Percentiles rank a stretch among this genome's conserved stretches.
phyloP scores from a whole-genome alignment of 2,329 filamentous ascomycete species.

The Nigrograna mackinnonii region DNA sequence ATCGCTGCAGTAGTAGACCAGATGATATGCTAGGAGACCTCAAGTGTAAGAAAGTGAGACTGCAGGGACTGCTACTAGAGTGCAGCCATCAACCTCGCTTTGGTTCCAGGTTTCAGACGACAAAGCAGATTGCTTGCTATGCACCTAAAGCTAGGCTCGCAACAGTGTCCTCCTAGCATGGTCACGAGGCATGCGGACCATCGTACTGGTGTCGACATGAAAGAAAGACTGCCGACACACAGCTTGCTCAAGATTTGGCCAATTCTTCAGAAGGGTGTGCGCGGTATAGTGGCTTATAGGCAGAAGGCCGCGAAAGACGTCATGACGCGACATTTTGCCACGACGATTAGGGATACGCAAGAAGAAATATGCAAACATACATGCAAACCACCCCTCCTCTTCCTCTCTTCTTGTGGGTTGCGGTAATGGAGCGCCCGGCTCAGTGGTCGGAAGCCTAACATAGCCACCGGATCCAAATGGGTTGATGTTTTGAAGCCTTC shows the following conservation, averaged over 20 bases:
- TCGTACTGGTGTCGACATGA: constrained; percentile 13
- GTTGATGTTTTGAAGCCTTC: constrained; percentile 81
- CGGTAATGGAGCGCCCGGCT: constrained; percentile 83
- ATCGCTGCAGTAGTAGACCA: constrained; percentile 28
- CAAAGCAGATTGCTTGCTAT: constrained; percentile 9
- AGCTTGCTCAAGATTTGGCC: constrained; percentile 14
- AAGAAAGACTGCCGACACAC: constrained; percentile 17
- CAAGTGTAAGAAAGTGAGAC: constrained; percentile 1
- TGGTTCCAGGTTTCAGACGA: neutral
- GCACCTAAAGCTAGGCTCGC: constrained; percentile 29
- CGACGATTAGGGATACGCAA: constrained; percentile 7
- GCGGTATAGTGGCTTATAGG: constrained; percentile 2
- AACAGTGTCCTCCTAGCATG: constrained; percentile 21
- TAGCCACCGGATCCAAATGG: constrained; percentile 87
- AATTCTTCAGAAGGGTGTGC: constrained; percentile 9
- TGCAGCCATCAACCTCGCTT: constrained; percentile 9
- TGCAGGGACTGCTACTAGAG: too few relatives aligned
- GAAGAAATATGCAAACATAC: constrained; percentile 65
- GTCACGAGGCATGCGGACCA: constrained; percentile 27
- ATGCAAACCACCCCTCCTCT: constrained; percentile 91
- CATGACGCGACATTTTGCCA: constrained; percentile 15
- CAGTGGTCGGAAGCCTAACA: constrained; percentile 85
- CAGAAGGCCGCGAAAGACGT: constrained; percentile 9
- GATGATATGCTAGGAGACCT: constrained; percentile 23
- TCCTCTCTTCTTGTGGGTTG: constrained; percentile 85